Conservation (phyloP, 2,329 filamentous ascomycete genomes). For the Curvularia spicifera region DNA sequence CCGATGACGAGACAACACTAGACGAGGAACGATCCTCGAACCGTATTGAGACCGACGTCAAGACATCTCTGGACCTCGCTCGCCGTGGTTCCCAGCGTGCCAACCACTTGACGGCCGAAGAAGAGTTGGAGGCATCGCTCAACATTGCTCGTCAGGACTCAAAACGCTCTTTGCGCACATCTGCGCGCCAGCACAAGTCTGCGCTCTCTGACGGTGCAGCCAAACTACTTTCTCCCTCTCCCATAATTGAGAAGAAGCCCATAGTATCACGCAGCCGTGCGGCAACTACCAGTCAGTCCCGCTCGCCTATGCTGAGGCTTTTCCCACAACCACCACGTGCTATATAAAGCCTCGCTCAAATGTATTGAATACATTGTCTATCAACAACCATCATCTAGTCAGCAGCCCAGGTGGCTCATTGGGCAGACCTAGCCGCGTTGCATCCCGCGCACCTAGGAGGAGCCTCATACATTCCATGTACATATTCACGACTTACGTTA, state of each 20-base stretch:
- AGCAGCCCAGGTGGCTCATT: conserved; percentile 15
- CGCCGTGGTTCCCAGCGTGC: conserved; percentile 33
- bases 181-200: conserved; percentile 39
- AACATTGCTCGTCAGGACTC: conserved; percentile 35
- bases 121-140: conserved; percentile 29
- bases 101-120: conserved; percentile 20
- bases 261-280: conserved; percentile 33
- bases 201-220: conserved; percentile 44
- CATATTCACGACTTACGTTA: conserved; percentile 26
- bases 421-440: conserved; percentile 22
- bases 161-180: conserved; percentile 20
- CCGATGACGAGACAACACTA: conserved; percentile 30
- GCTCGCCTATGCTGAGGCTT: conserved; percentile 39
- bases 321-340: conserved; percentile 43
- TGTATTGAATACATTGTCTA: conserved; percentile 5
- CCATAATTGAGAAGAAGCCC: conserved; percentile 10
- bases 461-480: conserved; percentile 22
- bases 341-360: conserved; percentile 15
- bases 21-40: conserved; percentile 7
- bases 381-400: neutral
- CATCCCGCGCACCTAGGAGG: conserved; percentile 15
- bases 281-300: conserved; percentile 36
- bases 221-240: conserved; percentile 33
- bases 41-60: conserved; percentile 31
- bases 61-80: conserved; percentile 36